Base-by-base conservation (phyloP, 2,329 filamentous ascomycete genomes). In the Ceratocystis cacaofunesta region DNA sequence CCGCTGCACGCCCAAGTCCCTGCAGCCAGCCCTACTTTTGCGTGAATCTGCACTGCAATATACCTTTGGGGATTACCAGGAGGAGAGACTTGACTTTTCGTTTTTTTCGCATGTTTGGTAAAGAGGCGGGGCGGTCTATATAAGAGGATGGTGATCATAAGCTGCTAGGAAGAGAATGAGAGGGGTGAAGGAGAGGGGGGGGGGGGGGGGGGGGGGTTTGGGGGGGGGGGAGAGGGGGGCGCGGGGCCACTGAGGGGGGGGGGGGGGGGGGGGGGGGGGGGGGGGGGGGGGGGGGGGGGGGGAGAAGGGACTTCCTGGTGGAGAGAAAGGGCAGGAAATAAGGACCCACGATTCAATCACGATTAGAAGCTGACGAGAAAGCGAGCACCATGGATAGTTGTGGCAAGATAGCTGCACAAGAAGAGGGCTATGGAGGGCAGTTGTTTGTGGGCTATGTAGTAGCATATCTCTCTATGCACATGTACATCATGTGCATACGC, bases 1-100 rank as follows among this genome's bases (percentile, higher is more conserved):
- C 52, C 52, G 52, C 52, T 32, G 5, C 12, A 57, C 19, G 52
- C 12, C n/a, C 15, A 57, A 32, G 10, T 57, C 12, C 52, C 52
- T 30, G 30, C 52, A 57, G 52, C 52, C 52, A 57, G 52, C 52
- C 52, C 52, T 57, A 57, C 25, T 57, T 57, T 57, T 57, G 25
- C 22, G 22, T n/a, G 52, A 5, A 17, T 57, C 4, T 32, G 22
- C n/a, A 57, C 10, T 57, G 25, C 30, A 30, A 10, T 57, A 28
- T 57, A 28, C 25, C 25, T 25, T 15, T 10, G 22, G 22, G 52
- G 32, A 17, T 17, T 28, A 12, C 3, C 36, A 41, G 36, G 4
- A 22, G 22, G 17, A 28, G 15, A 30, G 52, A 57, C 52, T 32
- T 57, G 28, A 28, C 52, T 32, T 57, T 30, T 57, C 10, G 12